phyloP scores from a whole-genome alignment of 2,329 filamentous ascomycete species.

The Monosporascus sp. region DNA sequence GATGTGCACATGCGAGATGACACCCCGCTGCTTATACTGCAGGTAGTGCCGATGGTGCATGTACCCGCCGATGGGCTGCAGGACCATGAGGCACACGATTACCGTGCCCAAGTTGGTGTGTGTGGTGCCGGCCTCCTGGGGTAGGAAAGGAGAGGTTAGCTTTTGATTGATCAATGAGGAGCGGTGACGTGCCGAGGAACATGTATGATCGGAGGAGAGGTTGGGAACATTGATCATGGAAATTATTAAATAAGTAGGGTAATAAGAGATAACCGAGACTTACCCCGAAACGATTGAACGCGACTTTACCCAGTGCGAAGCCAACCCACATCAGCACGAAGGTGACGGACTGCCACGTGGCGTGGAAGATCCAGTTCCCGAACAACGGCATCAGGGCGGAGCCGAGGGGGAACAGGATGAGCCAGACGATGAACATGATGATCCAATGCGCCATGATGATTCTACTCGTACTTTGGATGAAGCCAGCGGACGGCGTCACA shows the following conservation, averaged over 20 bases:
- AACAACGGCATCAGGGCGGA: slow-evolving; percentile 55
- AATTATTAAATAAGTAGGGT: background rate
- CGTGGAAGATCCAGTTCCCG: slow-evolving; percentile 54
- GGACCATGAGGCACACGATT: slow-evolving; percentile 45
- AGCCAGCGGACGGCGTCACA: slow-evolving; percentile 9
- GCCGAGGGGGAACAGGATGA: slow-evolving; percentile 55
- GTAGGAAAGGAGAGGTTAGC: background rate
- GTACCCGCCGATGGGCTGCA: slow-evolving; percentile 55
- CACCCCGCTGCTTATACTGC: slow-evolving; percentile 40
- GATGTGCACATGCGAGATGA: slow-evolving; percentile 52
- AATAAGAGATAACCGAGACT: slow-evolving; percentile 6
- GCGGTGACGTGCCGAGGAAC: too few species aligned
- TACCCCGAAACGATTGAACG: slow-evolving; percentile 29
- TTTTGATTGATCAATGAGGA: background rate
- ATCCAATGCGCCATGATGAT: slow-evolving; percentile 47
- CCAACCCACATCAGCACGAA: slow-evolving; percentile 52
- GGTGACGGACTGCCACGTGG: slow-evolving; percentile 46
- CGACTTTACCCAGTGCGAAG: slow-evolving; percentile 51
- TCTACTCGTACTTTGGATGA: slow-evolving; percentile 4
- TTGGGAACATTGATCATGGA: too few species aligned
- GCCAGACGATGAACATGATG: slow-evolving; percentile 56
- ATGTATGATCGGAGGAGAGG: too few species aligned
- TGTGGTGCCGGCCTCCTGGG: slow-evolving; percentile 44
- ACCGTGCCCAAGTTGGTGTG: slow-evolving; percentile 55
- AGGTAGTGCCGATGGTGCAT: slow-evolving; percentile 52